phyloP scores from a whole-genome alignment of 2,329 filamentous ascomycete genomes.

The Trichophyton mentagrophytes region DNA sequence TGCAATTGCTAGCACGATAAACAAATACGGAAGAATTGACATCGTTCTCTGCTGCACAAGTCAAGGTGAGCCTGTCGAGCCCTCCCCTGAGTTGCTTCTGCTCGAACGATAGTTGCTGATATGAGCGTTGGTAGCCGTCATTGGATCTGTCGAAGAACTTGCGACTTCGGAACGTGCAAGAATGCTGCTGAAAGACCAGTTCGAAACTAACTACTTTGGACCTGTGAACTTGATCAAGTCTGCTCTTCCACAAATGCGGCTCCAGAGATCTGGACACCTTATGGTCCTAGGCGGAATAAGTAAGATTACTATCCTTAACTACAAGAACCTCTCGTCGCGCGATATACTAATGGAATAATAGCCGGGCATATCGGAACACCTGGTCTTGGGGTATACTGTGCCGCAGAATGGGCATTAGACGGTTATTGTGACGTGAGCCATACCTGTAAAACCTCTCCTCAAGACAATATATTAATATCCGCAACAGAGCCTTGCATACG shows the following conservation, averaged over 20 bases:
- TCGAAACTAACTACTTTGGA: slow-evolving; percentile 89
- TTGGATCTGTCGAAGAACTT: slow-evolving; percentile 85
- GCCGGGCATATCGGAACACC: slow-evolving; percentile 85
- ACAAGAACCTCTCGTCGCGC: not conserved
- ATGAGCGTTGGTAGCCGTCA: slow-evolving; percentile 46
- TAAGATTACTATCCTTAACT: slow-evolving; percentile 20
- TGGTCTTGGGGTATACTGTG: slow-evolving; percentile 79
- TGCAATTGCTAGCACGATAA: slow-evolving; percentile 73
- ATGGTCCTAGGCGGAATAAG: slow-evolving; percentile 78
- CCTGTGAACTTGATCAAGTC: slow-evolving; percentile 95
- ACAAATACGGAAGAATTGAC: slow-evolving; percentile 74
- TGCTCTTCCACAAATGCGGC: slow-evolving; percentile 63
- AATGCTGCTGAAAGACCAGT: slow-evolving; percentile 76
- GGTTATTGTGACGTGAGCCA: slow-evolving; percentile 70
- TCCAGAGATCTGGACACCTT: slow-evolving; percentile 74
- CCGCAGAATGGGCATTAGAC: slow-evolving; percentile 87
- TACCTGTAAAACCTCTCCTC: not conserved
- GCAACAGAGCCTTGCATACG: slow-evolving; percentile 64
- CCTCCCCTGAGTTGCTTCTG: not conserved
- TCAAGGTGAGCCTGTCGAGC: slow-evolving; percentile 46
- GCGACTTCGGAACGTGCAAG: slow-evolving; percentile 58
- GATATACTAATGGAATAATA: slow-evolving; percentile 15
- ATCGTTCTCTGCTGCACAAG: slow-evolving; percentile 82
- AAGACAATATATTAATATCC: not conserved
- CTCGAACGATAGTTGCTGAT: slow-evolving; percentile 7